Conservation (phyloP, 495 filamentous ascomycete genomes). For the Aspergillus funiculosus region DNA sequence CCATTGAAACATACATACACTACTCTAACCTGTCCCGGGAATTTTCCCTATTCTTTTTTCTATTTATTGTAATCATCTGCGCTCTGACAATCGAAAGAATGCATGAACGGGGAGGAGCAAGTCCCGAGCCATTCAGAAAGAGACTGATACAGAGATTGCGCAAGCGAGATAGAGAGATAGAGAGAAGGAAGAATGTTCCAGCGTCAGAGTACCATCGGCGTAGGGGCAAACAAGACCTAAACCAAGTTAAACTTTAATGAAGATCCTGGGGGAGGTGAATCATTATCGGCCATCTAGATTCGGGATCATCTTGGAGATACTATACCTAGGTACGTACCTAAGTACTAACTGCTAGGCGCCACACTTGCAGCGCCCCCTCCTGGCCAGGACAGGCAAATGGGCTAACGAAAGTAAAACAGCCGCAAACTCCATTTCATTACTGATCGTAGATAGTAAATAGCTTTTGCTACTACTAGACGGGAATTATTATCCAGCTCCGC, state of each 20-base stretch:
- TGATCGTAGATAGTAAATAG: not conserved
- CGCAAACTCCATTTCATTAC: constrained; percentile 4
- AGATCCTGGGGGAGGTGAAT: constrained; percentile 15
- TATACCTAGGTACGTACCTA: too few relatives aligned
- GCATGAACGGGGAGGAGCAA: constrained; percentile 3
- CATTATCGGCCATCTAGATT: constrained; percentile 14
- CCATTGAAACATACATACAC: too few relatives aligned
- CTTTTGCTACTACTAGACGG: constrained; percentile 1
- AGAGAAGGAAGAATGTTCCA: constrained; percentile 10
- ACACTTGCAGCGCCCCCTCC: too few relatives aligned
- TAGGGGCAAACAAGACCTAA: constrained; percentile 4
- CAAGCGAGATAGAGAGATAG: not conserved
- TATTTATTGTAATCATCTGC: constrained; percentile 5
- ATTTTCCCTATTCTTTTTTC: not conserved
- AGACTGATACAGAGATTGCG: not conserved
- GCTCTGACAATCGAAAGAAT: constrained; percentile 1
- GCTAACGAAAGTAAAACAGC: constrained; percentile 15
- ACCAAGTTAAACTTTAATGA: constrained; percentile 16
- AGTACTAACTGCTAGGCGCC: not conserved
- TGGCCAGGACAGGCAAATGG: not conserved
- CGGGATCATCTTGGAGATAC: constrained; percentile 16
- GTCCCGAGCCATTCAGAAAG: constrained; percentile 5
- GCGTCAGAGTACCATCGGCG: constrained; percentile 15
- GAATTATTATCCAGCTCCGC: not conserved
- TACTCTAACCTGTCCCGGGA: too few relatives aligned